A percentile compares a stretch with the other conserved stretches of the same genome.
Evolutionary conservation across 805 yeast species (phyloP).

Genomic region (Ogataea wickerhamii): DNA sequence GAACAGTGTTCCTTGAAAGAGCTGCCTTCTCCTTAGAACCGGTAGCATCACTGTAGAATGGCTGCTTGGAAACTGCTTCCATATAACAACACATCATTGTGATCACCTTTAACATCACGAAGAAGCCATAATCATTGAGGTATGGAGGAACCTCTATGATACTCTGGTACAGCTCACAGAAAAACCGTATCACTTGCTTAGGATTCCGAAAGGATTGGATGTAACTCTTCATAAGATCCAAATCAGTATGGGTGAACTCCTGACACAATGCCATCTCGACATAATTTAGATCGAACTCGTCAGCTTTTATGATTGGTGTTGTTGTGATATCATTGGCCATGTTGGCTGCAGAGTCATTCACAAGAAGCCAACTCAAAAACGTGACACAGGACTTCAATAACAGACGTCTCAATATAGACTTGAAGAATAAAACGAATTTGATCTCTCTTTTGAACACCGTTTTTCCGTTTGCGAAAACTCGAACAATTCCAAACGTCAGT

Average conservation of each 20-base stretch:
- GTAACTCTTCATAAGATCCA: not conserved
- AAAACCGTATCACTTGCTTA: slow-evolving; percentile 12
- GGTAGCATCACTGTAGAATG: not conserved
- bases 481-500: slow-evolving; percentile 1
- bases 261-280: slow-evolving; percentile 5
- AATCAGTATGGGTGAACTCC: not conserved
- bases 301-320: not conserved
- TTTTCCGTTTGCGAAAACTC: slow-evolving; percentile 3
- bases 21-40: not conserved
- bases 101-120: slow-evolving; percentile 15
- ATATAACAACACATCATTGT: slow-evolving; percentile 17
- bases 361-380: slow-evolving; percentile 2
- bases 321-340: not conserved
- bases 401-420: slow-evolving; percentile 4
- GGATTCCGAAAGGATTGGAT: slow-evolving; percentile 9
- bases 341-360: not conserved
- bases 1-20: not conserved
- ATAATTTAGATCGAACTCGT: slow-evolving; percentile 4
- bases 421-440: slow-evolving; percentile 8
- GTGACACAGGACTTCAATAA: slow-evolving; percentile 4
- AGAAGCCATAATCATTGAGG: slow-evolving; percentile 16
- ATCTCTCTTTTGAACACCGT: slow-evolving; percentile 6
- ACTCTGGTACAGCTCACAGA: slow-evolving; percentile 14
- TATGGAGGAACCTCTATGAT: slow-evolving; percentile 6
- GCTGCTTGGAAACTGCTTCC: slow-evolving; percentile 9